phyloP scores from a whole-genome alignment of 1,284 basidiomycete genomes.

The Jaminaea rosea region DNA sequence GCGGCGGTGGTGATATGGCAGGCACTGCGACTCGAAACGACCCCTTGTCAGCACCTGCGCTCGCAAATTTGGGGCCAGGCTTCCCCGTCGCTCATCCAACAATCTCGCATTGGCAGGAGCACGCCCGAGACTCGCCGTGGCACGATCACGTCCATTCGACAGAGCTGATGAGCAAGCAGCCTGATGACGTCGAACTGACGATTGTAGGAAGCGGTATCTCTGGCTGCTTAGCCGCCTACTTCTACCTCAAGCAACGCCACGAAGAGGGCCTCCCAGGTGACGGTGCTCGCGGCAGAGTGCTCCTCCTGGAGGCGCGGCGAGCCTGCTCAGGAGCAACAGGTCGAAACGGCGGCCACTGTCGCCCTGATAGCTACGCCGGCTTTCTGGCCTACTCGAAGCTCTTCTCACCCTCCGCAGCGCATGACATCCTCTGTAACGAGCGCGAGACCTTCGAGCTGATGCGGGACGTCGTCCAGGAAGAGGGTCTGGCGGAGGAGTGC shows the following conservation, averaged over 20 bases:
- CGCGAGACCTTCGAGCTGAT: slow-evolving; percentile 6
- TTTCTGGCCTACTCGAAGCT: slow-evolving; percentile 1
- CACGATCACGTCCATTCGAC: neutral
- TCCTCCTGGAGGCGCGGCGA: slow-evolving; percentile 4
- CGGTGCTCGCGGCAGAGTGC: neutral
- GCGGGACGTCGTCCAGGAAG: neutral
- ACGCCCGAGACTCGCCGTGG: neutral
- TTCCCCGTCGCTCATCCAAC: slow-evolving; percentile 3
- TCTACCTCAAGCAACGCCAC: neutral
- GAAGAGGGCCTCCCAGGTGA: neutral
- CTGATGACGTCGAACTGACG: neutral
- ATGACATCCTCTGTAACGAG: slow-evolving; percentile 7
- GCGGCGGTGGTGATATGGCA: too few relatives aligned
- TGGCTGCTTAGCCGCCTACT: neutral
- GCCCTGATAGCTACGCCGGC: slow-evolving; percentile 5
- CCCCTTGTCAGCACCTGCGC: too few relatives aligned
- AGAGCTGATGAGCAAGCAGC: neutral
- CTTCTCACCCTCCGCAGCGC: slow-evolving; percentile 2
- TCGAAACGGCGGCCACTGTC: slow-evolving; percentile 8
- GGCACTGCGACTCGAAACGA: too few relatives aligned
- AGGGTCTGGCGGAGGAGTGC: neutral
- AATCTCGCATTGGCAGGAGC: slow-evolving; percentile 5
- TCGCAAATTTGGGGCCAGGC: too few relatives aligned
- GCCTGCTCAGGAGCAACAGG: slow-evolving; percentile 8
- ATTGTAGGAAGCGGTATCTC: neutral